A percentile compares a stretch with the other conserved stretches of the same genome.
Evolutionary conservation across 768 basidiomycete genomes (phyloP).

Genomic region (Trametes cinnabarina): DNA sequence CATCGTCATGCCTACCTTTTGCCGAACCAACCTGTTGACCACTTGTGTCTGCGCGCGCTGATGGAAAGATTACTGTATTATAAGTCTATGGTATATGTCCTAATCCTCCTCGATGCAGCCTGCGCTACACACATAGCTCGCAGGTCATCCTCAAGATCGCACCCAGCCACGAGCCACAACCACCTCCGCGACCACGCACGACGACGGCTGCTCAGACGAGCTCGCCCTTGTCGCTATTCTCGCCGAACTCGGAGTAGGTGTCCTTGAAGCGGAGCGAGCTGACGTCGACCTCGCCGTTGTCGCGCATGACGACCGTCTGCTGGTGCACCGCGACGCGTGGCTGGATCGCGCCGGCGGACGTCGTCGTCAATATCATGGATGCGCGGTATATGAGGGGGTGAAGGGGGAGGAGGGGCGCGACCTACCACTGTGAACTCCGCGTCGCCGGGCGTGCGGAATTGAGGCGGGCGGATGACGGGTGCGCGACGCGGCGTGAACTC

Average conservation of each 20-base stretch:
- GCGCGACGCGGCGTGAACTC: background rate
- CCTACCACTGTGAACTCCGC: background rate
- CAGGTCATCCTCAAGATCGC: too few species aligned
- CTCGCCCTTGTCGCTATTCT: constrained; percentile 2
- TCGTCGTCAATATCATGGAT: too few species aligned
- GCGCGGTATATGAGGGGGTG: too few species aligned
- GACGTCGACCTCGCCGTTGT: constrained; percentile 1
- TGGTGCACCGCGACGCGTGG: constrained; percentile 3
- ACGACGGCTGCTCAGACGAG: background rate
- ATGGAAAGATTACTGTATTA: too few species aligned
- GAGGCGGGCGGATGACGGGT: background rate
- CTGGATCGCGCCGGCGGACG: too few species aligned
- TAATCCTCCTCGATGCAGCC: too few species aligned
- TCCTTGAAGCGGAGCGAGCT: background rate
- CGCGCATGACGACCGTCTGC: constrained; percentile 10
- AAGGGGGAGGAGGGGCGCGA: background rate
- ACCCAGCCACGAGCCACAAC: too few species aligned
- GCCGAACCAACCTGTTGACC: too few species aligned
- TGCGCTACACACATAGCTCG: too few species aligned
- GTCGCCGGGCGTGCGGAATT: background rate
- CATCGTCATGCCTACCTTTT: too few species aligned
- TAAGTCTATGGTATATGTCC: too few species aligned
- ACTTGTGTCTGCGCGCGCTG: too few species aligned
- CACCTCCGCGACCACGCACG: background rate
- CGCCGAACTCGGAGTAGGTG: background rate